A percentile compares a stretch with the other conserved stretches of the same genome.
Conservation (phyloP, 179 eudicot species). For the Pouteria campechiana region DNA sequence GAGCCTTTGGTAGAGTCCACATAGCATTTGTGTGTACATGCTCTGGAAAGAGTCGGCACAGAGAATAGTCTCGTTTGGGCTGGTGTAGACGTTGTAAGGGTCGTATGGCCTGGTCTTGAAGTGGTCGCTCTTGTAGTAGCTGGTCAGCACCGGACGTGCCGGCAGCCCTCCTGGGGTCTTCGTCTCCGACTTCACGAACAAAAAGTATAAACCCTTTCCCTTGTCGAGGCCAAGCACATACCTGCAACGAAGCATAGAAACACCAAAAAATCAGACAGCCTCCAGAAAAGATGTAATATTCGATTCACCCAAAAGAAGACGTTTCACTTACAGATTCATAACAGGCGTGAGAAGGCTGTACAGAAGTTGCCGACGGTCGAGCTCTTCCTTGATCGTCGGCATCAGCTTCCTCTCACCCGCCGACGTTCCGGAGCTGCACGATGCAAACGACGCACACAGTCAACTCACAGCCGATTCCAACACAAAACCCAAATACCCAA, state of each 20-base stretch:
- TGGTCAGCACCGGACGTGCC: constrained; percentile 19
- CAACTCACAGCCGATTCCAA: too few species aligned
- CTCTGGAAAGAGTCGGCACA: constrained; percentile 23
- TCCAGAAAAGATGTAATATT: too few species aligned
- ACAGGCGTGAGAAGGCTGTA: constrained; percentile 43
- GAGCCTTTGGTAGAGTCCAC: constrained; percentile 13
- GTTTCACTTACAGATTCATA: constrained; percentile 42
- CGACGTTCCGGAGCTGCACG: constrained; percentile 36
- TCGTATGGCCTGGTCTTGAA: constrained; percentile 16
- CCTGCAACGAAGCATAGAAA: neutral
- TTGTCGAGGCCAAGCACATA: constrained; percentile 19
- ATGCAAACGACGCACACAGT: neutral
- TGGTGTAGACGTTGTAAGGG: constrained; percentile 20
- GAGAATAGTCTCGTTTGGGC: constrained; percentile 22
- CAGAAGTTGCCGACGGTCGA: constrained; percentile 27
- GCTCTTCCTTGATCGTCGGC: constrained; percentile 36
- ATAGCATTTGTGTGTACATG: constrained; percentile 28
- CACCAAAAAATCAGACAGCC: too few species aligned
- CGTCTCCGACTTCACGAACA: constrained; percentile 15
- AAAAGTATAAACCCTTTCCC: constrained; percentile 23
- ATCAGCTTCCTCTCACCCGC: constrained; percentile 42
- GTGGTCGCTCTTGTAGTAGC: constrained; percentile 23
- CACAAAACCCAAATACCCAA: too few species aligned
- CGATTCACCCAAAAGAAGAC: too few species aligned
- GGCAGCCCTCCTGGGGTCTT: constrained; percentile 20